A percentile compares a stretch with the other conserved stretches of the same genome.
Evolutionary conservation across 148 eudicot species (phyloP).

Genomic region (Amaranthus palmeri): DNA sequence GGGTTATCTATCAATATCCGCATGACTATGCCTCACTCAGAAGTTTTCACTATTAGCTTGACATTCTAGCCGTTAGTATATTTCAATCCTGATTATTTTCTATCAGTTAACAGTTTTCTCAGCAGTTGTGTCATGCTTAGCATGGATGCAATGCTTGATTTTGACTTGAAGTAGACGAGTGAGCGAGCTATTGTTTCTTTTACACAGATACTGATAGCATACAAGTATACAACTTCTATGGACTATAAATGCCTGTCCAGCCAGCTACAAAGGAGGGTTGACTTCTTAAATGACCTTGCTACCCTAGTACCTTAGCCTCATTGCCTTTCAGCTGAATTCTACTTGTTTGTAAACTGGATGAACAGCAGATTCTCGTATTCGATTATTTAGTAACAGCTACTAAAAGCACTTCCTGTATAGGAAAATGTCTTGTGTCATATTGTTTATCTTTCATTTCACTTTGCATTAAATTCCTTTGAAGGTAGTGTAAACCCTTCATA

Average conservation of each 20-base stretch:
- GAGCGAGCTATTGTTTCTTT: not conserved
- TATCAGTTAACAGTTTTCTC: not conserved
- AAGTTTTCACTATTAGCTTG: no score
- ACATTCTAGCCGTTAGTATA: no score
- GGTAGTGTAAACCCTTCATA: not conserved
- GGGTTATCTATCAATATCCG: no score
- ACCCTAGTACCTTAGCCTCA: not conserved
- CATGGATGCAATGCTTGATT: not conserved
- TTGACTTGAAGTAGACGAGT: not conserved
- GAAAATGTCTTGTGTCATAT: not conserved
- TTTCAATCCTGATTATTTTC: no score
- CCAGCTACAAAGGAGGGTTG: constrained; percentile 1
- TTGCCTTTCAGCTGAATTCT: not conserved
- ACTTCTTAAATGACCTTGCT: not conserved
- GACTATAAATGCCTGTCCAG: not conserved
- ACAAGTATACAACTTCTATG: not conserved
- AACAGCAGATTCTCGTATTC: not conserved
- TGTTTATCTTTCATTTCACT: not conserved
- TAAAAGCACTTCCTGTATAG: not conserved
- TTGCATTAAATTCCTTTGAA: not conserved
- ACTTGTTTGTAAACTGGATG: not conserved
- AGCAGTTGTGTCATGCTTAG: not conserved
- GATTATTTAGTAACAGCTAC: no score
- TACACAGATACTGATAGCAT: not conserved
- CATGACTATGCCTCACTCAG: no score